Conservation (phyloP, 208 protist genomes). For the Trypanosoma brucei region DNA sequence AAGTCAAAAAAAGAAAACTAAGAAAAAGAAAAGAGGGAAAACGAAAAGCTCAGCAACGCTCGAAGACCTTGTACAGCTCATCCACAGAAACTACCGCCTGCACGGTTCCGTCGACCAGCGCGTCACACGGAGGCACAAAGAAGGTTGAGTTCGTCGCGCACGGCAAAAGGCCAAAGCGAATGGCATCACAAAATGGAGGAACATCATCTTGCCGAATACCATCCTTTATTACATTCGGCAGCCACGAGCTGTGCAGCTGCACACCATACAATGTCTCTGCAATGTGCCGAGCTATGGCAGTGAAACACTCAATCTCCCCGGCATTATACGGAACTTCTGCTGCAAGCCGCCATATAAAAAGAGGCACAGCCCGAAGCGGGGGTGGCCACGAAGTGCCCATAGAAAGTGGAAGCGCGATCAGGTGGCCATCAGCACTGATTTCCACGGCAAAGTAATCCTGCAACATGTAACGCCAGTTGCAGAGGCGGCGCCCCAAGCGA, state of each 20-base stretch:
- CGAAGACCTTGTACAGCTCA: conserved; percentile 88
- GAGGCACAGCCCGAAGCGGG: conserved; percentile 49
- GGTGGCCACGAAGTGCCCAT: conserved; percentile 69
- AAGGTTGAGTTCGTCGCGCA: conserved; percentile 60
- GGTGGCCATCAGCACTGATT: conserved; percentile 40
- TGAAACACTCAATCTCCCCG: conserved; percentile 70
- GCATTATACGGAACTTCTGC: conserved; percentile 66
- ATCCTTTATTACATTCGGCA: background rate
- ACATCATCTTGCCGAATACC: background rate
- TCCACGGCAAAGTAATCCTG: conserved; percentile 76
- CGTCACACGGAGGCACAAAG: conserved; percentile 47
- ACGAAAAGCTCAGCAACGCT: conserved; percentile 57
- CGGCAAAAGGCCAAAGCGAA: conserved; percentile 60
- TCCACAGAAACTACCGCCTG: conserved; percentile 77
- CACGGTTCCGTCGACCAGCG: conserved; percentile 55
- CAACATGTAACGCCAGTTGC: conserved; percentile 62
- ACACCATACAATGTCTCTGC: conserved; percentile 67
- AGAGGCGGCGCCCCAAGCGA: conserved; percentile 45
- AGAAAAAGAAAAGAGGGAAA: conserved; percentile 2
- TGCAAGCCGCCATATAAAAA: conserved; percentile 57
- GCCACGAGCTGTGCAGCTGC: conserved; percentile 15
- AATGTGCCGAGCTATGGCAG: conserved; percentile 56
- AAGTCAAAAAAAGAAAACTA: conserved; percentile 9
- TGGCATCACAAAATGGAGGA: conserved; percentile 27
- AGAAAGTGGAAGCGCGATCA: conserved; percentile 51